phyloP scores from a whole-genome alignment of 2,329 filamentous ascomycete species.

The Scedosporium apiospermum region DNA sequence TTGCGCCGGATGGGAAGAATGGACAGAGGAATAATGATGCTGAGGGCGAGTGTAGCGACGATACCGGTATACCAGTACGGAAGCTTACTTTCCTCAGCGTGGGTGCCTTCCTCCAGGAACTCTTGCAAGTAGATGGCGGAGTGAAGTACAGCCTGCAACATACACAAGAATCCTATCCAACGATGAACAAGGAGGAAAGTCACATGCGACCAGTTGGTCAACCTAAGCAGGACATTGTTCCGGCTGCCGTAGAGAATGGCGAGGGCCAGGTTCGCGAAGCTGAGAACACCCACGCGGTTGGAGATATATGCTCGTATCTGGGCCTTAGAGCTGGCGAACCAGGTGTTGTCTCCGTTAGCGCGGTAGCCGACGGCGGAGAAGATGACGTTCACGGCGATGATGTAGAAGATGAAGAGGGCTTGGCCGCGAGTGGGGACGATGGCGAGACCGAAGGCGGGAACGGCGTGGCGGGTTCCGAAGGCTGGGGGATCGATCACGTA shows the following conservation, averaged over 20 bases:
- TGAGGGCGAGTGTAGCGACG: slow-evolving; percentile 24
- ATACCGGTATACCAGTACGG: slow-evolving; percentile 35
- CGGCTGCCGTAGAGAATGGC: slow-evolving; percentile 33
- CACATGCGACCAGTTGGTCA: slow-evolving; percentile 38
- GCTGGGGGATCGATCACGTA: slow-evolving; percentile 19
- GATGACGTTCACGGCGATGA: slow-evolving; percentile 27
- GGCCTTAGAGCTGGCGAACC: slow-evolving; percentile 13
- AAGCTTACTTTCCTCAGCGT: slow-evolving; percentile 15
- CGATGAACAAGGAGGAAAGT: slow-evolving; percentile 40
- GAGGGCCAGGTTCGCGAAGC: slow-evolving; percentile 29
- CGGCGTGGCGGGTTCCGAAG: slow-evolving; percentile 15
- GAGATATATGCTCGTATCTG: slow-evolving; percentile 24
- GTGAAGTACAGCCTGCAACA: slow-evolving; percentile 36
- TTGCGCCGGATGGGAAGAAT: slow-evolving; percentile 25
- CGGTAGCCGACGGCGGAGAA: slow-evolving; percentile 21
- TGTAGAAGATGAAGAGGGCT: slow-evolving; percentile 29
- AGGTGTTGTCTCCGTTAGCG: slow-evolving; percentile 16
- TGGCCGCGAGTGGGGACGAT: slow-evolving; percentile 32
- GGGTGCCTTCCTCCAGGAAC: slow-evolving; percentile 18
- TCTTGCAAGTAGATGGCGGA: slow-evolving; percentile 28
- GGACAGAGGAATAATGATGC: slow-evolving; percentile 21
- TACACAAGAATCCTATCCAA: slow-evolving; percentile 35
- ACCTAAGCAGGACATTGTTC: slow-evolving; percentile 37
- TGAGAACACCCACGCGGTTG: slow-evolving; percentile 30
- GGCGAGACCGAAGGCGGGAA: slow-evolving; percentile 13